phyloP scores from a whole-genome alignment of 768 basidiomycete species.

The Podaxis pistillaris region DNA sequence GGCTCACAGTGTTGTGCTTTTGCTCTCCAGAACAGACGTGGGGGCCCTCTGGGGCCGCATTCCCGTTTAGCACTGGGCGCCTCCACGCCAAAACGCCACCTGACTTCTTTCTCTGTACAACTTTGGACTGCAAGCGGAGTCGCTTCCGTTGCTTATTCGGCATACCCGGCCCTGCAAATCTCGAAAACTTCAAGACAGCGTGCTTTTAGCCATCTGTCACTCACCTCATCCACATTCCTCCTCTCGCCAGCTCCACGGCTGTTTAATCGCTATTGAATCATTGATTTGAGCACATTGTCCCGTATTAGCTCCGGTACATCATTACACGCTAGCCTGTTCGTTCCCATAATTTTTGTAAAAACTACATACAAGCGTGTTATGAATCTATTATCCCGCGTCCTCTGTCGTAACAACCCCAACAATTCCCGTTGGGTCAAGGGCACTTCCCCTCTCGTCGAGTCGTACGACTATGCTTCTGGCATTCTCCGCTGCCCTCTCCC shows the following conservation, averaged over 20 bases:
- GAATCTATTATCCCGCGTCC: neutral
- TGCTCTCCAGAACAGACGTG: neutral
- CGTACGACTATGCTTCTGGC: neutral
- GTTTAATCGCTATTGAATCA: neutral
- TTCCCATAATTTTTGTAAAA: neutral
- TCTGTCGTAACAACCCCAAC: constrained; percentile 1
- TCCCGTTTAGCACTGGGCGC: neutral
- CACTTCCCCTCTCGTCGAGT: neutral
- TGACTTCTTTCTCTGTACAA: constrained; percentile 4
- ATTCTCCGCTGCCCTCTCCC: neutral
- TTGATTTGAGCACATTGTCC: neutral
- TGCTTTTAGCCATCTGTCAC: constrained; percentile 3
- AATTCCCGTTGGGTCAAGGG: neutral
- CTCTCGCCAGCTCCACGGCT: neutral
- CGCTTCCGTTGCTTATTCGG: neutral
- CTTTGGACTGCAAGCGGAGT: constrained; percentile 6
- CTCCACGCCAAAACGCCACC: constrained; percentile 7
- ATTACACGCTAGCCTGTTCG: neutral
- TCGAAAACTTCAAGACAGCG: neutral
- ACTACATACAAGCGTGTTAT: constrained; percentile 9
- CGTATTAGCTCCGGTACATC: neutral
- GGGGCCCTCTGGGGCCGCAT: neutral
- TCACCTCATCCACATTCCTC: neutral
- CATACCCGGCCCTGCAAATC: constrained; percentile 7
- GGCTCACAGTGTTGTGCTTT: neutral